Base-by-base conservation (phyloP, 768 basidiomycete species). In the Naganishia onofrii region DNA sequence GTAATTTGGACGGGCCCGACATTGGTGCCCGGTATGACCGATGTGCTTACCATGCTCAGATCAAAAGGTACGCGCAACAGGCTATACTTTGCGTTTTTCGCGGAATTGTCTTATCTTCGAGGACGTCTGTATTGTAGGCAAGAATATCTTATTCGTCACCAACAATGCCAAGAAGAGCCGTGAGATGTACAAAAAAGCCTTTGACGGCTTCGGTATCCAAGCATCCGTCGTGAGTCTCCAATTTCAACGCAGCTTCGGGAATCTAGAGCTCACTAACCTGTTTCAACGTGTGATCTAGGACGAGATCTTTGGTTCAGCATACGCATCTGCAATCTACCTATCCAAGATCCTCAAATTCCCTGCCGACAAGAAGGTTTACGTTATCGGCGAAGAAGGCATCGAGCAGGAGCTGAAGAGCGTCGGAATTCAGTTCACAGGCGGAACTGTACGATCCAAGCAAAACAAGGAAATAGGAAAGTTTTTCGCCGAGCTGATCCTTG, bases 121-220 rank as follows among this genome's bases (percentile, higher is more conserved):
- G 28, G 15, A 46, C 10, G 28, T 32, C 28, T 1, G 4, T 21
- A 15, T 1, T 55, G 19, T 67, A 92, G 92, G 85, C 77, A 97
- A 92, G 84, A 85, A 87, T 70, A 83, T 96, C 42, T 82, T 97
- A 12, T 98, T 98, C 77, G 93, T 96, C 65, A 97, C 94, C n/a
- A 99, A 99, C 83, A 99, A 98, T 79, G 95, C 95, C 56, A 92
- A 89, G 67, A 95, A 97, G 82, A 95, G 93, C 6, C 84, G 96
- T 72, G 87, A 82, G 79, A 88, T 83, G 79, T 94, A 94, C 86
- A 93, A 92, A 84, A 83, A 82, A 54, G 95, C 94, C 81, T 96
- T 99, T 78, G 92, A 97, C 81, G 85, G 88, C 76, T 86, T 98
- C 65, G 93, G 91, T 48, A 85, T 97, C 38, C 85, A 92, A 78